phyloP scores from a whole-genome alignment of 2,329 filamentous ascomycete genomes.

The Stromatinia cepivora region DNA sequence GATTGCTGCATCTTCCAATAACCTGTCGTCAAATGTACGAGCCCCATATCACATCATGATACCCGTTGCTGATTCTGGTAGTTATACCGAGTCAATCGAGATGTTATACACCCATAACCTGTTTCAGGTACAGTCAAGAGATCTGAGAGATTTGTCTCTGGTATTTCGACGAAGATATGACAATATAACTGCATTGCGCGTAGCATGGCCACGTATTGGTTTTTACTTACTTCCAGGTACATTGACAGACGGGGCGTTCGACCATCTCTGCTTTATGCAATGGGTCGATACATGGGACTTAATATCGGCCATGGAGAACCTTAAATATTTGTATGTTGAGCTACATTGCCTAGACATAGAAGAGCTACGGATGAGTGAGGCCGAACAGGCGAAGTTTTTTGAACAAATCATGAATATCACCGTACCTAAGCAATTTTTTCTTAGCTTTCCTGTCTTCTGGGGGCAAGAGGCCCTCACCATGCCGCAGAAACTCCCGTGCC shows the following conservation, averaged over 20 bases:
- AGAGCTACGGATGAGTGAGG: neutral
- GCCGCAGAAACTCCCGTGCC: neutral
- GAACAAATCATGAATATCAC: neutral
- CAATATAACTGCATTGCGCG: neutral
- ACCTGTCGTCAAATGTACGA: neutral
- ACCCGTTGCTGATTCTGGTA: neutral
- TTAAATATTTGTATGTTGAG: neutral
- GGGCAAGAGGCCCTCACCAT: neutral
- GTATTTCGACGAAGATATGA: neutral
- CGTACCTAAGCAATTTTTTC: neutral
- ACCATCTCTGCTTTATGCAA: neutral
- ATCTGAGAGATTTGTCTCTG: neutral
- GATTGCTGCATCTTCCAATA: no score
- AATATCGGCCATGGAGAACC: neutral
- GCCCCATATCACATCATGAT: neutral
- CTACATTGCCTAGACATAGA: neutral
- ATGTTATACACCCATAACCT: neutral
- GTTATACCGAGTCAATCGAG: neutral
- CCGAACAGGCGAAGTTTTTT: neutral
- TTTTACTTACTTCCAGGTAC: neutral
- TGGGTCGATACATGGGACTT: neutral
- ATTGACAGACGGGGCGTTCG: no score
- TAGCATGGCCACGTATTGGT: neutral
- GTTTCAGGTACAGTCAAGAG: neutral
- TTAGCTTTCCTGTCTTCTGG: neutral